Conservation (phyloP, 164 flowering plant genomes). For the Buxus sempervirens region DNA sequence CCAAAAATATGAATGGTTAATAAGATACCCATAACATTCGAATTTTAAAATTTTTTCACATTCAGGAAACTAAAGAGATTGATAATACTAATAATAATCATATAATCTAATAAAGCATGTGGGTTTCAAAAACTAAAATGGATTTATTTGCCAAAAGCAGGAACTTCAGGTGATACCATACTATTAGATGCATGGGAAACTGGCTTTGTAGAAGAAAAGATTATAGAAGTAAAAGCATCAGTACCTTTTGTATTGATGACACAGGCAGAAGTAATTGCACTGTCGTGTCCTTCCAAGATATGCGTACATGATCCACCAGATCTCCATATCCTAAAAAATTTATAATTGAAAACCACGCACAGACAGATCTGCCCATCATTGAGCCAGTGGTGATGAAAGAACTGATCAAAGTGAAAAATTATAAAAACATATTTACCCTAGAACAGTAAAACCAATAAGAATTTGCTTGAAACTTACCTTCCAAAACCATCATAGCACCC, state of each 20-base stretch:
- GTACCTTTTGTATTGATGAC: conserved; percentile 58
- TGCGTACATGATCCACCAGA: conserved; percentile 69
- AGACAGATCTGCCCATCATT: conserved; percentile 1
- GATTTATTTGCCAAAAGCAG: too few relatives aligned
- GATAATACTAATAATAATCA: too few relatives aligned
- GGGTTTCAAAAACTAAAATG: too few relatives aligned
- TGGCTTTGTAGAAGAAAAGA: too few relatives aligned
- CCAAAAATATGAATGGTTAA: too few relatives aligned
- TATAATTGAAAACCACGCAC: neutral
- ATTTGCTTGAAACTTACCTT: conserved; percentile 44
- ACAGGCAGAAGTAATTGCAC: conserved; percentile 66
- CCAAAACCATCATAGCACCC: conserved; percentile 91
- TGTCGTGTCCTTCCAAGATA: conserved; percentile 75
- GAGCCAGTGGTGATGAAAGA: neutral
- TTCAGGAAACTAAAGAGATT: too few relatives aligned
- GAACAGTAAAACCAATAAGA: neutral
- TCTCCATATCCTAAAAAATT: conserved; percentile 69
- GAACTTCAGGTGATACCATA: too few relatives aligned
- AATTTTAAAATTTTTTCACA: too few relatives aligned
- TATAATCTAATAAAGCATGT: too few relatives aligned
- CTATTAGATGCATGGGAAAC: too few relatives aligned
- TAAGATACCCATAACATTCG: too few relatives aligned
- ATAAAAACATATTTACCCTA: neutral
- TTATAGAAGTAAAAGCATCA: too few relatives aligned
- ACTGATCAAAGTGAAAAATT: neutral